phyloP scores from a whole-genome alignment of 2,329 filamentous ascomycete genomes.

The Arthrobotrys sphaeroides region DNA sequence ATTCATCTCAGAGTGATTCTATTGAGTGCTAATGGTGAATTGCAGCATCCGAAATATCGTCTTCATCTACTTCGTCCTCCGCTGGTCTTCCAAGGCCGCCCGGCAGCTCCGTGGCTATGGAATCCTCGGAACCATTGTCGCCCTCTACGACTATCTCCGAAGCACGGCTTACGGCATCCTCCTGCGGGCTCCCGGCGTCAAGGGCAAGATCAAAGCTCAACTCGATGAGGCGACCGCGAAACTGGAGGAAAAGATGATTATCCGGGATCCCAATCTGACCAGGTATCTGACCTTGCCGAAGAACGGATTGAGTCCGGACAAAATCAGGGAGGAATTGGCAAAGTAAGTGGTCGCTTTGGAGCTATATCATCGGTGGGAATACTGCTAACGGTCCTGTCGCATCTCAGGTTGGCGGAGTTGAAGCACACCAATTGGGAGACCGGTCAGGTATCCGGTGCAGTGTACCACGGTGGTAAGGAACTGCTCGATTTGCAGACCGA shows the following conservation, averaged over 20 bases:
- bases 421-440: constrained; percentile 98
- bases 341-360: constrained; percentile 60
- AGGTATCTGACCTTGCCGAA: constrained; percentile 80
- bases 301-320: constrained; percentile 82
- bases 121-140: constrained; percentile 77
- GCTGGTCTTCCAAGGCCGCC: constrained; percentile 80
- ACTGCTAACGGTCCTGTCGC: not conserved
- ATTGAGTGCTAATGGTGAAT: constrained; percentile 9
- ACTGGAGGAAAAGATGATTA: constrained; percentile 83
- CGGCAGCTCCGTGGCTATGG: constrained; percentile 91
- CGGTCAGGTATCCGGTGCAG: constrained; percentile 89
- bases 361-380: not conserved
- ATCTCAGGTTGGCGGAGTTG: constrained; percentile 73
- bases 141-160: constrained; percentile 76
- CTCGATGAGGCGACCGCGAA: constrained; percentile 81
- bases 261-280: constrained; percentile 74
- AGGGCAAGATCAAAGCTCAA: constrained; percentile 83
- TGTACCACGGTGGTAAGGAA: constrained; percentile 90
- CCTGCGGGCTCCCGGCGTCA: constrained; percentile 84
- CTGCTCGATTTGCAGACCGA: constrained; percentile 86
- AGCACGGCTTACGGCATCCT: constrained; percentile 84
- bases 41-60: constrained; percentile 82
- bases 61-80: constrained; percentile 86
- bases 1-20: not conserved
- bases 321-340: constrained; percentile 80